These are phyloP conservation scores for Pueraria montana DNA, from an alignment of 306 rosid species.

Conservation along the genomic window DNA sequence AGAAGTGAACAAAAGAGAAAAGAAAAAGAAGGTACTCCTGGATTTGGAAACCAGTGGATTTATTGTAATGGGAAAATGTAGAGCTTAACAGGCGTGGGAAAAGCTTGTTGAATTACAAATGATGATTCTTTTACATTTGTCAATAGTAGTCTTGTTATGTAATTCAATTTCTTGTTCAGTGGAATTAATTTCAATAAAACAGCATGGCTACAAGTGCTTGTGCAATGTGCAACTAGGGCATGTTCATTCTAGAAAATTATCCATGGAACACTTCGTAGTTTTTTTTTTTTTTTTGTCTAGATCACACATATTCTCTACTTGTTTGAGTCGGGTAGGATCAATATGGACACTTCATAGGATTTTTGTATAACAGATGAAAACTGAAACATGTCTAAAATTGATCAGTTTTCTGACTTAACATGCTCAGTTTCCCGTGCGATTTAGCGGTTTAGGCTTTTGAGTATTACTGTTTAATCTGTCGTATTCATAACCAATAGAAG, in stretches of 20 bases:
- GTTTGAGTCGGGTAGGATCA: too few species aligned
- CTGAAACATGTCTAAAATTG: neutral
- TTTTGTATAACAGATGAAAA: neutral
- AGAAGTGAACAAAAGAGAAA: slow-evolving; percentile 44
- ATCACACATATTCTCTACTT: too few species aligned
- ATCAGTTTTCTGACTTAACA: neutral
- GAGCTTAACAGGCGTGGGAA: slow-evolving; percentile 60
- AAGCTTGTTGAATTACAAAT: slow-evolving; percentile 64
- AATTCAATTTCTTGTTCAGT: slow-evolving; percentile 5
- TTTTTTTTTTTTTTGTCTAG: too few species aligned
- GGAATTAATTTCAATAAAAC: slow-evolving; percentile 6
- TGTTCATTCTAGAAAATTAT: slow-evolving; percentile 2
- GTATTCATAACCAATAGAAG: neutral
- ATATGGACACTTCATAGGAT: neutral
- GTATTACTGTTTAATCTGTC: neutral
- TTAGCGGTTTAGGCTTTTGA: neutral
- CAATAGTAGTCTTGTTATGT: slow-evolving; percentile 31
- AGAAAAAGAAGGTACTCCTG: slow-evolving; percentile 49
- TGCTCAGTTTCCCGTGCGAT: neutral
- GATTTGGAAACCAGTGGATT: slow-evolving; percentile 63
- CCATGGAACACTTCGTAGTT: neutral
- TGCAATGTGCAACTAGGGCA: neutral
- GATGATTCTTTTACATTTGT: slow-evolving; percentile 62
- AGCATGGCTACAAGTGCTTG: neutral
- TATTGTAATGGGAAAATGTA: slow-evolving; percentile 75